A percentile compares a stretch with the other conserved stretches of the same genome.
Evolutionary conservation across 495 filamentous ascomycete species (phyloP).

Genomic region (Penicillium lagena): DNA sequence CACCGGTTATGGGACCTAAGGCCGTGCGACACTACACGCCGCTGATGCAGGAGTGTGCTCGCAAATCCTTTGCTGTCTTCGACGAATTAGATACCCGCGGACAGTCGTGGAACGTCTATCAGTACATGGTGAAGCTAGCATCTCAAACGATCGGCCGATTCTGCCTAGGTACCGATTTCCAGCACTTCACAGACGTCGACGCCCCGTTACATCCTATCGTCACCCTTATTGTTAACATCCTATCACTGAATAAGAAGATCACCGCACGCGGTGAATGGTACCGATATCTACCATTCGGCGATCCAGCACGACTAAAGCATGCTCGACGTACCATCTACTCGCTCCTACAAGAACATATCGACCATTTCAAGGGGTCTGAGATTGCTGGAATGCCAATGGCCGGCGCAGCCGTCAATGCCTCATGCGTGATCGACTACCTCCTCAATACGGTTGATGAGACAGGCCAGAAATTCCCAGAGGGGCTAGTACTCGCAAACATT

Average conservation of each 20-base stretch:
- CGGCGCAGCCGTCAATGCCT: conserved; percentile 40
- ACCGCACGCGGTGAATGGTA: conserved; percentile 43
- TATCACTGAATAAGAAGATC: conserved; percentile 48
- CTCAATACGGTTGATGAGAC: conserved; percentile 40
- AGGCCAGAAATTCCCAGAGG: conserved; percentile 42
- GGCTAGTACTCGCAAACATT: conserved; percentile 23
- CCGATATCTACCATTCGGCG: conserved; percentile 43
- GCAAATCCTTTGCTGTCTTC: conserved; percentile 38
- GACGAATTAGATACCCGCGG: conserved; percentile 41
- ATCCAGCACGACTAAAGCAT: conserved; percentile 28
- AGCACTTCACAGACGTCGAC: conserved; percentile 41
- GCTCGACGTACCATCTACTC: conserved; percentile 17
- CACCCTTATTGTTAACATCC: conserved; percentile 23
- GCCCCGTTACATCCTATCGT: conserved; percentile 32
- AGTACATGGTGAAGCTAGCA: conserved; percentile 51
- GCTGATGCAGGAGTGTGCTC: conserved; percentile 38
- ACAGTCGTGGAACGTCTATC: conserved; percentile 49
- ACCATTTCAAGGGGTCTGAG: conserved; percentile 8
- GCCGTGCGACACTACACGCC: conserved; percentile 49
- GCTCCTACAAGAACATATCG: conserved; percentile 17
- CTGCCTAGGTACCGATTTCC: conserved; percentile 38
- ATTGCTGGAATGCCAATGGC: conserved; percentile 34
- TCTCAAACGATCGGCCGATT: conserved; percentile 43
- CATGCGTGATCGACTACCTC: conserved; percentile 41
- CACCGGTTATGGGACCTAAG: conserved; percentile 45